Percentiles rank a stretch among this genome's conserved stretches.
Conservation (phyloP, 176 grass and related monocot species). For the Triticum urartu region DNA sequence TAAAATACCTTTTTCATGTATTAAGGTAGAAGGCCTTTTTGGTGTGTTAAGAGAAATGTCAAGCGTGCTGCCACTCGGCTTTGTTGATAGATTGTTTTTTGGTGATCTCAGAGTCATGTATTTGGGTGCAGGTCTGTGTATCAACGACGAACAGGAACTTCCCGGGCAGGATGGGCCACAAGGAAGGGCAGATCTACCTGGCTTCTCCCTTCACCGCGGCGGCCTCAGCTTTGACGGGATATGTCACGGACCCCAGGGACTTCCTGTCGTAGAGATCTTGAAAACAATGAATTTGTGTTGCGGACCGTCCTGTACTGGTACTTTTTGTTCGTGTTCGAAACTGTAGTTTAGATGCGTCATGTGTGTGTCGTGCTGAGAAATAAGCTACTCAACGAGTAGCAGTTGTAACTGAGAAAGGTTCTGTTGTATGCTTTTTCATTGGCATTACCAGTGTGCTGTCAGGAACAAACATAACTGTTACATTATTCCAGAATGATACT, state of each 20-base stretch:
- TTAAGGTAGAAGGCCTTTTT: background rate
- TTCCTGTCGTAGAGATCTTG: slow-evolving; percentile 42
- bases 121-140: slow-evolving; percentile 70
- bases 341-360: slow-evolving; percentile 1
- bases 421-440: background rate
- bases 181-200: slow-evolving; percentile 96
- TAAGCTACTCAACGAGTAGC: slow-evolving; percentile 4
- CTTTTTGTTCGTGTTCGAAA: slow-evolving; percentile 5
- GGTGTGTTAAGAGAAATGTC: background rate
- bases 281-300: background rate
- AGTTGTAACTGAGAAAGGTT: background rate
- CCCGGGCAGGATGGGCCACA: slow-evolving; percentile 93
- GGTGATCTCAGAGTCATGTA: background rate
- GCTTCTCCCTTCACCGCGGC: slow-evolving; percentile 79
- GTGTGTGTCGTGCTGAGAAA: background rate
- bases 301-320: background rate
- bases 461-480: background rate
- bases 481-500: background rate
- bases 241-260: slow-evolving; percentile 86
- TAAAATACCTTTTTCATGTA: background rate
- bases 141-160: slow-evolving; percentile 97
- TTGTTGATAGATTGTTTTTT: background rate
- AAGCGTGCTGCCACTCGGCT: background rate
- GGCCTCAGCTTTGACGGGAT: slow-evolving; percentile 77
- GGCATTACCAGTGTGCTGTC: background rate